Evolutionary conservation across 345 rosid genomes (phyloP).

Genomic region (Durio zibethinus): DNA sequence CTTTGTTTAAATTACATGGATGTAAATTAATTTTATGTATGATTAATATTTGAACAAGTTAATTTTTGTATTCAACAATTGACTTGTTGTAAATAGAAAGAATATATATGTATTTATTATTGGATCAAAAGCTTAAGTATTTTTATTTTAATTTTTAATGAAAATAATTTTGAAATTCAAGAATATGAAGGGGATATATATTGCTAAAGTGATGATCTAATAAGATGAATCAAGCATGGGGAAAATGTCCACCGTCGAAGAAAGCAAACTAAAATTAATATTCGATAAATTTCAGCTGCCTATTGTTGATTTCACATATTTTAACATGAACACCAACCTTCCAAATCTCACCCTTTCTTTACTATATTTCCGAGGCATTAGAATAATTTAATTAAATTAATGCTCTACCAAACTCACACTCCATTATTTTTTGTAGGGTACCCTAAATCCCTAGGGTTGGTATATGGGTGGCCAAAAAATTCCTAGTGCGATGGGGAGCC

Average conservation of each 20-base stretch:
- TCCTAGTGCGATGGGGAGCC: background rate
- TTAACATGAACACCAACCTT: slow-evolving; percentile 18
- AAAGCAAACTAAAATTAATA: background rate
- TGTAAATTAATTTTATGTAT: too few species aligned
- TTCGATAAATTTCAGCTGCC: background rate
- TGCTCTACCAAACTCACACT: background rate
- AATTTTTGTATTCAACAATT: too few species aligned
- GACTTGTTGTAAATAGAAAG: too few species aligned
- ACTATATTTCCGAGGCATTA: slow-evolving; percentile 22
- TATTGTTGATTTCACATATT: slow-evolving; percentile 29
- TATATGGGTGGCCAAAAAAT: background rate
- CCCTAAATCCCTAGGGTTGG: slow-evolving; percentile 11
- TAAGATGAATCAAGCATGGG: background rate
- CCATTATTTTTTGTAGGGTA: slow-evolving; percentile 9
- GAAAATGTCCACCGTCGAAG: background rate
- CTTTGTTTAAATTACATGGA: too few species aligned
- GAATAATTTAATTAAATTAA: slow-evolving; percentile 1
- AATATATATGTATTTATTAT: too few species aligned
- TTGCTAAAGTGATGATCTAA: too few species aligned
- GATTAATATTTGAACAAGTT: too few species aligned
- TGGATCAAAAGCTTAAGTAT: too few species aligned
- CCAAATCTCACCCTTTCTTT: background rate
- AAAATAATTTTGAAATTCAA: too few species aligned
- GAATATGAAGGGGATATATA: too few species aligned
- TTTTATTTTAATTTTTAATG: too few species aligned